phyloP scores from a whole-genome alignment of 768 basidiomycete genomes.

The Lactarius tabidus region DNA sequence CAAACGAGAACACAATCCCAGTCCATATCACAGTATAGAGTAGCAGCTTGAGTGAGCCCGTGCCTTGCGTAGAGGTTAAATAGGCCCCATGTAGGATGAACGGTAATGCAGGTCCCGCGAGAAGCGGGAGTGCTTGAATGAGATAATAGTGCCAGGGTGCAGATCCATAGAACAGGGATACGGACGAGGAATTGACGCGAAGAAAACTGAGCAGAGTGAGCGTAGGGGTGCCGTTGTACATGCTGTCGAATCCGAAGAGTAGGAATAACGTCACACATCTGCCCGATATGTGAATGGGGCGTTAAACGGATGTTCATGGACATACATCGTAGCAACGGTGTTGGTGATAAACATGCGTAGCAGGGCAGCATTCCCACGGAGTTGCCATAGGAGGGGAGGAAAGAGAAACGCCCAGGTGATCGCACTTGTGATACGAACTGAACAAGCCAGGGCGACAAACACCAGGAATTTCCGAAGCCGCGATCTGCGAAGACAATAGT shows the following conservation, averaged over 20 bases:
- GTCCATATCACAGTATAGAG: conserved; percentile 57
- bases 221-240: conserved; percentile 62
- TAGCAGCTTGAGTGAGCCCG: conserved; percentile 38
- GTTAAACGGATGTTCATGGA: neutral
- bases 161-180: conserved; percentile 90
- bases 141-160: conserved; percentile 89
- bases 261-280: conserved; percentile 18
- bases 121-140: conserved; percentile 77
- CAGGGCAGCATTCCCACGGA: conserved; percentile 37
- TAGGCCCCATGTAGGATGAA: conserved; percentile 57
- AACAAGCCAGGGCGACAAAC: conserved; percentile 74
- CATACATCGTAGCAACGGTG: conserved; percentile 43
- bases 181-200: conserved; percentile 71
- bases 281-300: neutral
- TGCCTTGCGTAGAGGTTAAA: conserved; percentile 27
- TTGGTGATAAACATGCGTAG: conserved; percentile 39
- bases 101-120: conserved; percentile 70
- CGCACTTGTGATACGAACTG: conserved; percentile 83
- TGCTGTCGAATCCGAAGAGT: conserved; percentile 50
- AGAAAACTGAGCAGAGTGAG: conserved; percentile 83
- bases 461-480: conserved; percentile 38
- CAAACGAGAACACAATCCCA: conserved; percentile 63
- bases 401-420: conserved; percentile 82
- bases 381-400: conserved; percentile 50
- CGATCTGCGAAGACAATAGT: conserved; percentile 31